A percentile compares a stretch with the other conserved stretches of the same genome.
Evolutionary conservation across 176 grass and related monocot species (phyloP).

Genomic region (Oryza glumipatula): DNA sequence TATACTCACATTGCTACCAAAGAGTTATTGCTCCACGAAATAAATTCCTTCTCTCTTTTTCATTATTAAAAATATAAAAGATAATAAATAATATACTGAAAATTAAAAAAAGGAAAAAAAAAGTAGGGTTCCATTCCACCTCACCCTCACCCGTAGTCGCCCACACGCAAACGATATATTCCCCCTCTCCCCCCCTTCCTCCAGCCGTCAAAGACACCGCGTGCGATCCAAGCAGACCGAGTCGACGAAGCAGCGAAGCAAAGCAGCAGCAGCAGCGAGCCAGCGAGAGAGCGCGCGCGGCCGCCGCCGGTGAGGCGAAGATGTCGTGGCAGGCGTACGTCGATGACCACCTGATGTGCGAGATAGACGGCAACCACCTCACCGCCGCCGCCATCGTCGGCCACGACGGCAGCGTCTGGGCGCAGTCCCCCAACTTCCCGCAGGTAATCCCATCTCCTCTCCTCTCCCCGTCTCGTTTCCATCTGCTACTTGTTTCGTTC

Average conservation of each 20-base stretch:
- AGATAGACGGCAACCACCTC: conserved; percentile 70
- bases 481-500: neutral
- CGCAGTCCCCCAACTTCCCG: conserved; percentile 64
- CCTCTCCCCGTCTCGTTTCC: neutral
- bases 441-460: conserved; percentile 35
- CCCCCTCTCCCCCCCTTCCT: neutral
- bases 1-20: too few relatives aligned
- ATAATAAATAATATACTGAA: neutral
- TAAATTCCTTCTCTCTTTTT: neutral
- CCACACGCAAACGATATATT: conserved; percentile 57
- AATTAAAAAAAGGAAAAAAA: neutral
- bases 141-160: neutral
- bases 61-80: neutral
- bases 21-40: neutral
- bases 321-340: conserved; percentile 95
- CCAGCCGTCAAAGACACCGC: conserved; percentile 37
- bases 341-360: conserved; percentile 91
- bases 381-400: conserved; percentile 75
- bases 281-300: neutral
- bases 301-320: conserved; percentile 39
- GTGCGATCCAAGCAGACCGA: conserved; percentile 53
- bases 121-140: conserved; percentile 32
- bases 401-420: conserved; percentile 74
- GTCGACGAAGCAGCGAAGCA: neutral
- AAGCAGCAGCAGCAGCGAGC: neutral